Base-by-base conservation (phyloP, 768 basidiomycete species). In the Lactarius tabidus region DNA sequence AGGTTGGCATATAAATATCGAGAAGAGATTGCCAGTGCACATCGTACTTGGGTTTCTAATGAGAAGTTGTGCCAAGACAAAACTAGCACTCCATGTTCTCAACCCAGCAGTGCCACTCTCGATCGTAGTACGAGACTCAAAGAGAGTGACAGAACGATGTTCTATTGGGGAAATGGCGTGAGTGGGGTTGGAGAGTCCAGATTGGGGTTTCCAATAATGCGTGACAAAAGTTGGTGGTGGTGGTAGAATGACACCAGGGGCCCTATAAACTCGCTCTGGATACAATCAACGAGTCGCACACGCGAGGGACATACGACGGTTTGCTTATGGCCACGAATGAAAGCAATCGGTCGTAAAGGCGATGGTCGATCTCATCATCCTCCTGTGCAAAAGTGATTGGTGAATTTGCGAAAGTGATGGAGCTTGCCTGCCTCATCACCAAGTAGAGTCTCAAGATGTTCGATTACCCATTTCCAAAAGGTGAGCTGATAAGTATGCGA, bases 51-150 rank as follows among this genome's bases (percentile, higher is more conserved):
- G 77, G 71, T 88, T 78, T 10, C 70, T 65, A 23, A 84, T 80
- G 28, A 93, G 76, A 70, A 85, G 87, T 56, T 86, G 81, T 0
- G 85, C 84, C 23, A 93, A 77, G 35, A 82, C 76, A 52, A 88
- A 81, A 68, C 89, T 87, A 6, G 91, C 89, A 33, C 80, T 77
- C 91, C 91, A 93, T 8, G 91, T 93, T 60, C 88, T 80, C 56
- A 93, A 75, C 15, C 91, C 90, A 1, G 90, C 93, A 0, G 90
- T 93, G 0, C 91, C 91, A 48, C 79, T 78, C 73, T 92, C 90
- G 33, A 92, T 85, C 3, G 80, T 85, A 2, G 84, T 87, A 8
- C 86, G 84, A 1, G 91, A 91, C 74, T 93, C 91, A 10, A 88
- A 75, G 2, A 93, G 75, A 0, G 91, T 91, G 20, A 80, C 77